Conservation (phyloP, 2,329 filamentous ascomycete species). For the Akanthomyces lecanii region DNA sequence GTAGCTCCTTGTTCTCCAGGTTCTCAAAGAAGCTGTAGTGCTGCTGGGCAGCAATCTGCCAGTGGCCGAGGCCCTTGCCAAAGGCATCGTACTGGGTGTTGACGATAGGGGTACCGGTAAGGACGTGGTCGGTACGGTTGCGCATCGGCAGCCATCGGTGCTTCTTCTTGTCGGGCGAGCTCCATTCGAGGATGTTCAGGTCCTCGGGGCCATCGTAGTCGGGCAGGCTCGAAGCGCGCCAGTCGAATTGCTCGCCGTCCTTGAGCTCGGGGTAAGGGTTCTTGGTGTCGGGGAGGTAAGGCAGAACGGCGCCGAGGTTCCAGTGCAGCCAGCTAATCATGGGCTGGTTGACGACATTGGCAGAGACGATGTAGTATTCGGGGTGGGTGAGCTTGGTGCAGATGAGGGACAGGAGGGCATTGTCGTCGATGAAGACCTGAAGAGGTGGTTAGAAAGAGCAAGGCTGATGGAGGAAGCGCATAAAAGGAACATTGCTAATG, state of each 20-base stretch:
- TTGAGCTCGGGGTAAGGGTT: conserved; percentile 24
- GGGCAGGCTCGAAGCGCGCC: conserved; percentile 38
- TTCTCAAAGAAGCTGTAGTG: conserved; percentile 48
- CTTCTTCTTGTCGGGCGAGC: conserved; percentile 33
- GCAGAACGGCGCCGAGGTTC: conserved; percentile 47
- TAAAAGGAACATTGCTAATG: neutral
- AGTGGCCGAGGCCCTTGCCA: conserved; percentile 42
- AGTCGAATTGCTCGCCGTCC: conserved; percentile 27
- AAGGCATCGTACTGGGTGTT: conserved; percentile 44
- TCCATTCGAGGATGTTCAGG: conserved; percentile 30
- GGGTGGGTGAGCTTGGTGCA: conserved; percentile 49
- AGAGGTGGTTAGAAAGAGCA: conserved; percentile 6
- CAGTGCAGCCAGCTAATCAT: conserved; percentile 51
- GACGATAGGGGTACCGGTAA: conserved; percentile 44
- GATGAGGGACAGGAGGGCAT: conserved; percentile 47
- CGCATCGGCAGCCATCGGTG: conserved; percentile 49
- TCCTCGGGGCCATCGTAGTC: conserved; percentile 28
- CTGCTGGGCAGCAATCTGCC: conserved; percentile 47
- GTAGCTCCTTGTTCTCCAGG: conserved; percentile 42
- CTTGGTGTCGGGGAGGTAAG: conserved; percentile 48
- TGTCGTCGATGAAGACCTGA: conserved; percentile 35
- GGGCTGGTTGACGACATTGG: conserved; percentile 55
- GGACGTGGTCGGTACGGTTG: conserved; percentile 31
- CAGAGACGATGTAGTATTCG: conserved; percentile 47
- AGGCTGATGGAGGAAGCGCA: neutral